phyloP scores from a whole-genome alignment of 768 basidiomycete genomes.

The Coprinopsis strossmayeri region DNA sequence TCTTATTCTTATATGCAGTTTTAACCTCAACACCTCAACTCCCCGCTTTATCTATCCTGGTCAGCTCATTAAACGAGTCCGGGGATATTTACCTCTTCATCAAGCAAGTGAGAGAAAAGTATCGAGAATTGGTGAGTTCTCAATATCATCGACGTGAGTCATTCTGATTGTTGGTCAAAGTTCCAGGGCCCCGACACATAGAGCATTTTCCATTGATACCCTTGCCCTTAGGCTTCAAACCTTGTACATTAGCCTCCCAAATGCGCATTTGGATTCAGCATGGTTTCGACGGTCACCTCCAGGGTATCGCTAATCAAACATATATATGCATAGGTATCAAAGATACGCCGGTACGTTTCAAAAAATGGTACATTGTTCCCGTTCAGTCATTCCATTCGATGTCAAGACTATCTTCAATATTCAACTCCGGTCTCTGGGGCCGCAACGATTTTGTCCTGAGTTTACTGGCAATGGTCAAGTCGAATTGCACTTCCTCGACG shows the following conservation, averaged over 20 bases:
- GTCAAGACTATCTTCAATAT: not conserved
- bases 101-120: slow-evolving; percentile 53
- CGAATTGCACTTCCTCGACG: slow-evolving; percentile 1
- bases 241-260: no score
- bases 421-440: not conserved
- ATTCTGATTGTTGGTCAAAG: not conserved
- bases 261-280: no score
- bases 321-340: no score
- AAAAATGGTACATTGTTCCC: no score
- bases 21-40: slow-evolving; percentile 74
- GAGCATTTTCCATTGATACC: no score
- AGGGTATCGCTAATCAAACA: no score
- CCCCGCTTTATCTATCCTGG: slow-evolving; percentile 56
- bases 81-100: slow-evolving; percentile 70
- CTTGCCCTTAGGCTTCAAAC: no score
- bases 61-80: slow-evolving; percentile 66
- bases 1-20: slow-evolving; percentile 37
- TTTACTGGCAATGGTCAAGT: slow-evolving; percentile 1
- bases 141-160: not conserved
- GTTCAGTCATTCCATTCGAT: no score
- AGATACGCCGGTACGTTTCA: no score
- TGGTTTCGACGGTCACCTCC: no score
- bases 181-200: slow-evolving; percentile 1
- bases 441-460: not conserved
- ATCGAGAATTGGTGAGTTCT: slow-evolving; percentile 26